These are phyloP conservation scores for Globisporangium ultimum DNA, from an alignment of 352 stramenopile genomes.

Conservation along the genomic window DNA sequence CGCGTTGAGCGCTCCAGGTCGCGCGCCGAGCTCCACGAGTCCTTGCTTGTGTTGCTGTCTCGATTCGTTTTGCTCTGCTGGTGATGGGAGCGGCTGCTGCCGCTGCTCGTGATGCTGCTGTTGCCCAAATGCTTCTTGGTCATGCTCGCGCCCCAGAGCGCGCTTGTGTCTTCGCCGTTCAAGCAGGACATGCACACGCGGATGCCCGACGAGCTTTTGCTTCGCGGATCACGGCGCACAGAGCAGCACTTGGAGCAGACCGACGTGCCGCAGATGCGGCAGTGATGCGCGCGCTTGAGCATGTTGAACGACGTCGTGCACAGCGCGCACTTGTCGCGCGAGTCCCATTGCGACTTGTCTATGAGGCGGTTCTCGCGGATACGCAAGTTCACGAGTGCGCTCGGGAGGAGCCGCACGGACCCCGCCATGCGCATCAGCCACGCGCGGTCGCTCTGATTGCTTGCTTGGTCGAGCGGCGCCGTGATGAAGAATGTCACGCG, in stretches of 20 bases:
- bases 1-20: constrained; percentile 16
- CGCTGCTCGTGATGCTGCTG: constrained; percentile 25
- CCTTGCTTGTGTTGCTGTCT: constrained; percentile 20
- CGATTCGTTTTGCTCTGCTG: constrained; percentile 2
- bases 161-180: constrained; percentile 41
- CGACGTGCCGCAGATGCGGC: constrained; percentile 78
- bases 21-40: constrained; percentile 28
- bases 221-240: constrained; percentile 59
- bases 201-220: constrained; percentile 57
- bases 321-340: constrained; percentile 58
- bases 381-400: constrained; percentile 66
- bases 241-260: constrained; percentile 83
- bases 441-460: constrained; percentile 37
- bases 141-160: constrained; percentile 37
- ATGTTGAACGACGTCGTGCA: constrained; percentile 74
- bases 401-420: constrained; percentile 54
- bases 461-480: constrained; percentile 44
- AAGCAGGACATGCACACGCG: constrained; percentile 74
- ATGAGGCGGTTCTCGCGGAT: constrained; percentile 64
- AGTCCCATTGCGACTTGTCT: constrained; percentile 58
- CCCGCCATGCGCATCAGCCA: constrained; percentile 62
- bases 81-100: constrained; percentile 4
- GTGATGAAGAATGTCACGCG: constrained; percentile 74
- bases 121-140: constrained; percentile 32
- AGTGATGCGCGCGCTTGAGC: constrained; percentile 83